Base-by-base conservation (phyloP, 2,329 filamentous ascomycete genomes). In the Penicillium olsonii region DNA sequence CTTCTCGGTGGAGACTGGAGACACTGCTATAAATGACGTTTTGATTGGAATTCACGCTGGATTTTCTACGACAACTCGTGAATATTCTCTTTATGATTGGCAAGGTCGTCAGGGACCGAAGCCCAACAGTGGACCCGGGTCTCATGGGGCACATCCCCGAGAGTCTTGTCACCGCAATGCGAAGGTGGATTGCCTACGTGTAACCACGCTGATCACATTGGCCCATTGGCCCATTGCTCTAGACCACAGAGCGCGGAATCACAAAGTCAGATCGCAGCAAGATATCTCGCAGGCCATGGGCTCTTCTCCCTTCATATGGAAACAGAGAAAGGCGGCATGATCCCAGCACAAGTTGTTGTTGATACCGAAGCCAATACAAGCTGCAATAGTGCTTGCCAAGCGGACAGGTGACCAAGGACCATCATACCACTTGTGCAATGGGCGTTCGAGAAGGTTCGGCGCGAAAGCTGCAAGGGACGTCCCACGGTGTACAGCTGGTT, bases 261-360 rank as follows among this genome's bases (percentile, higher is more conserved):
- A n/a, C n/a, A n/a, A n/a, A n/a, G n/a, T n/a, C n/a, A n/a, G n/a
- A n/a, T n/a, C n/a, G n/a, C n/a, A n/a, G n/a, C n/a, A n/a, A n/a
- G n/a, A n/a, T n/a, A n/a, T n/a, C n/a, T n/a, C n/a, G n/a, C n/a
- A n/a, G n/a, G n/a, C n/a, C n/a, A n/a, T n/a, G n/a, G n/a, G n/a
- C n/a, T n/a, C n/a, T n/a, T n/a, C n/a, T n/a, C n/a, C n/a, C n/a
- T n/a, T n/a, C n/a, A n/a, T n/a, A n/a, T n/a, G n/a, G n/a, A n/a
- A n/a, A n/a, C n/a, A n/a, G n/a, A n/a, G n/a, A n/a, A n/a, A n/a
- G n/a, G n/a, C n/a, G n/a, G n/a, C n/a, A n/a, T 82, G 71, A 34
- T 75, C 75, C 9, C 77, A 72, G 47, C 79, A 82, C 27, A 72
- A 59, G 42, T 83, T 69, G 48, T 62, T 64, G 45, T 71, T 71